These are phyloP conservation scores for Pseudonitzschia pungens DNA, from an alignment of 108 stramenopile genomes.

Conservation along the genomic window DNA sequence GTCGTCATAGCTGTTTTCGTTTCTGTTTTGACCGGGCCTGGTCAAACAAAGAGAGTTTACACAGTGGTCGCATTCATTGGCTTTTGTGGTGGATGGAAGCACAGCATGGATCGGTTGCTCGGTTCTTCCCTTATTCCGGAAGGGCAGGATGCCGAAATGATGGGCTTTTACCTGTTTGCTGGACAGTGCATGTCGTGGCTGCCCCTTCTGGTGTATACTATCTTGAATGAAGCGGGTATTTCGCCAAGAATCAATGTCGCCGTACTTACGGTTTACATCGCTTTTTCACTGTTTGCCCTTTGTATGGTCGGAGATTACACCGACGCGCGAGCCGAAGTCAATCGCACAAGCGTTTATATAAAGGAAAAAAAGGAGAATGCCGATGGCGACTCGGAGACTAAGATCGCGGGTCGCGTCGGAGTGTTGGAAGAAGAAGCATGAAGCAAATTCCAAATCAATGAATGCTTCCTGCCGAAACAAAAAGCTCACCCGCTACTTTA, in stretches of 20 bases:
- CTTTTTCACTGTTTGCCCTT: slow-evolving; percentile 26
- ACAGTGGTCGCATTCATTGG: slow-evolving; percentile 64
- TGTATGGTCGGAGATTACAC: slow-evolving; percentile 36
- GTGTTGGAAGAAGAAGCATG: too few relatives aligned
- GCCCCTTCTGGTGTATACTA: slow-evolving; percentile 71
- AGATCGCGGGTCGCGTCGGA: too few relatives aligned
- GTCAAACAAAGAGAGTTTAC: slow-evolving; percentile 51
- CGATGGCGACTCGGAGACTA: background rate
- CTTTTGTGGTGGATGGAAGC: slow-evolving; percentile 68
- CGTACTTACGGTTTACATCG: slow-evolving; percentile 33
- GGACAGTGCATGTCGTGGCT: slow-evolving; percentile 69
- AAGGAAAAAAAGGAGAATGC: background rate
- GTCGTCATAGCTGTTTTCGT: slow-evolving; percentile 12
- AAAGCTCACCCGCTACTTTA: too few relatives aligned
- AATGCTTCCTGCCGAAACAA: too few relatives aligned
- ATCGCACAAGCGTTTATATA: background rate
- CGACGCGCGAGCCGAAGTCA: slow-evolving; percentile 27
- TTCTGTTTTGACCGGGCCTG: slow-evolving; percentile 46
- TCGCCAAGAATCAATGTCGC: slow-evolving; percentile 46
- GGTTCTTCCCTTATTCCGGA: slow-evolving; percentile 47
- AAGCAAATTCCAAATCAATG: too few relatives aligned
- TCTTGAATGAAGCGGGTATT: slow-evolving; percentile 74
- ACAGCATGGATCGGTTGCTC: slow-evolving; percentile 57
- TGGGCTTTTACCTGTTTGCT: slow-evolving; percentile 75
- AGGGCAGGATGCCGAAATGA: slow-evolving; percentile 77